Conservation (phyloP, 2,329 filamentous ascomycete genomes). For the Nemania sp. region DNA sequence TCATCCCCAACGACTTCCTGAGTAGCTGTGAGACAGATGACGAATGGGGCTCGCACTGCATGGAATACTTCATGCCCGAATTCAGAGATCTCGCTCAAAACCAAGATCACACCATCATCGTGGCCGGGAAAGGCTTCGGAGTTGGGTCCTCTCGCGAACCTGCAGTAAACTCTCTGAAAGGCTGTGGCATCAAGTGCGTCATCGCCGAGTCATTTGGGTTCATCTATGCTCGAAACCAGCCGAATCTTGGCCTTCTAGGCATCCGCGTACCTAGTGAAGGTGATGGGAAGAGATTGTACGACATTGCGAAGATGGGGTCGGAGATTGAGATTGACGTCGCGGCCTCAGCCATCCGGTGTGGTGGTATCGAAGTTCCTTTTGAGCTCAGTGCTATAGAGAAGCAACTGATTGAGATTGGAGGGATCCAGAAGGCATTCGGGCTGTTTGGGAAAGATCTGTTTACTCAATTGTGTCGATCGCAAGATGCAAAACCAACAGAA, state of each 20-base stretch:
- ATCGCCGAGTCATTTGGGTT: constrained; percentile 51
- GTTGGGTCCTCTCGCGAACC: constrained; percentile 50
- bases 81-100: constrained; percentile 20
- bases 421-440: constrained; percentile 45
- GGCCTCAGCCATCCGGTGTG: constrained; percentile 26
- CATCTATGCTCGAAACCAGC: constrained; percentile 51
- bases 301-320: constrained; percentile 39
- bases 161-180: constrained; percentile 46
- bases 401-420: constrained; percentile 42
- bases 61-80: constrained; percentile 15
- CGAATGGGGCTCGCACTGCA: constrained; percentile 12
- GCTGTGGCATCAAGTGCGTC: constrained; percentile 45
- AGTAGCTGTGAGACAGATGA: constrained; percentile 13
- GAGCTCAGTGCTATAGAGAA: constrained; percentile 45
- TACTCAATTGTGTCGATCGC: constrained; percentile 1
- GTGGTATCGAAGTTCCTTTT: constrained; percentile 37
- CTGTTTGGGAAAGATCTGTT: constrained; percentile 30
- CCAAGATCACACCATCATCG: constrained; percentile 45
- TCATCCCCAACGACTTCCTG: constrained; percentile 12
- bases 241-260: constrained; percentile 48
- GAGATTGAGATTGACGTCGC: constrained; percentile 44
- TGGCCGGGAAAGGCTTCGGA: constrained; percentile 51
- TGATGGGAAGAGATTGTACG: constrained; percentile 41
- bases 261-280: constrained; percentile 43
- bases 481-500: not conserved